Base-by-base conservation (phyloP, 2,329 filamentous ascomycete species). In the Cordyceps militaris region DNA sequence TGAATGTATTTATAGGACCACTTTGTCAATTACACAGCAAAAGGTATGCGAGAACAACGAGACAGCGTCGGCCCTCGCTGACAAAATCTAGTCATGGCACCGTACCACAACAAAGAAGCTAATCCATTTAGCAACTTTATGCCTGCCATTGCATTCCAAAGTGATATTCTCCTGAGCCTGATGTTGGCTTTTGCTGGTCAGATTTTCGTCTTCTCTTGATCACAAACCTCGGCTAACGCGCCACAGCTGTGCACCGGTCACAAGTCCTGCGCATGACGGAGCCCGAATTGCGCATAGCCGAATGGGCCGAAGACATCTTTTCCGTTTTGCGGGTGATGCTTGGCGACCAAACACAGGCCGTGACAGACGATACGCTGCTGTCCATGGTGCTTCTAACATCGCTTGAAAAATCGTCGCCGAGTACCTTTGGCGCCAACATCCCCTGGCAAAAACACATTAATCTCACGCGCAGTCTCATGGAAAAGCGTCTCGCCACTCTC, bases 361-460 rank as follows among this genome's bases (percentile, higher is more conserved):
- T 1, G 85, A 91, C 63, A 1, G 85, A 91, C 63, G 82, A 83
- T 16, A 89, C 87, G 56, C 77, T 95, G 3, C 89, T 89, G 0
- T 90, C 89, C 0, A 87, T 89, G 8, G 91, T 95, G 61, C 91
- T 94, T 87, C 80, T 95, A 47, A 83, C 89, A 0, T 92, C 89
- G 1, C 76, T 94, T 21, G 89, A 94, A 66, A 93, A 94, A 58
- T 86, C 94, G 51, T 91, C 87, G 0, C 90, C 90, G 0, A 87
- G 86, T 58, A 87, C 88, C 0, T 93, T 94, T 66, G 89, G 88
- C 56, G 85, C 89, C n/a, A 79, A 83, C 1, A 88, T 93, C 55
- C 81, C 88, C 1, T 95, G 90, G 90, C 88, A 91, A 67, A 82
- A 81, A 53, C 89, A 95, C 69, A 79, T 95, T 1, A 83, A 83